These are phyloP conservation scores for Bruguiera parviflora DNA, from an alignment of 345 rosid genomes.

Conservation along the genomic window DNA sequence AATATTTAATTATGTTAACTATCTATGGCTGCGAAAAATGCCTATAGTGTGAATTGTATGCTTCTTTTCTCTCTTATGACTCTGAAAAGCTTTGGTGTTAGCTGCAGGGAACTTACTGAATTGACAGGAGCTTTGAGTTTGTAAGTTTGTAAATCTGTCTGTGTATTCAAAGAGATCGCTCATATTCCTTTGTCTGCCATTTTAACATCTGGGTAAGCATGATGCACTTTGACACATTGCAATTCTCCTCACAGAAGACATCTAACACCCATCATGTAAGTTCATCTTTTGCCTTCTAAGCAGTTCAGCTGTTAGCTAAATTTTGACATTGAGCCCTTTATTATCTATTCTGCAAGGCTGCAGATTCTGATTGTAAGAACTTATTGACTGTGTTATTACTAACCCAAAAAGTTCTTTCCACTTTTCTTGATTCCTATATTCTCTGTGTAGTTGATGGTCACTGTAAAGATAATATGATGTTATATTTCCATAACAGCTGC, in stretches of 20 bases:
- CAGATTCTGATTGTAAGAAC: too few species aligned
- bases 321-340: neutral
- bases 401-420: too few species aligned
- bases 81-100: neutral
- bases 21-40: too few species aligned
- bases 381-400: too few species aligned
- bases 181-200: constrained; percentile 77
- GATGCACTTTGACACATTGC: neutral
- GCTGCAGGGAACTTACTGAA: constrained; percentile 9
- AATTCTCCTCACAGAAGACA: neutral
- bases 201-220: constrained; percentile 90
- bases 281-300: neutral
- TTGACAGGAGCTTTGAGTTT: constrained; percentile 68
- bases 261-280: neutral
- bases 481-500: too few species aligned
- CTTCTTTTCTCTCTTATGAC: too few species aligned
- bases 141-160: constrained; percentile 92
- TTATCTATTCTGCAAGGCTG: too few species aligned
- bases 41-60: too few species aligned
- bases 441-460: too few species aligned
- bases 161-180: constrained; percentile 78
- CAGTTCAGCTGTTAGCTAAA: neutral
- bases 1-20: too few species aligned
- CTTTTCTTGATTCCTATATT: too few species aligned
- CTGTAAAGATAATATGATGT: too few species aligned